Conservation (phyloP, 768 basidiomycete species). For the Lenzites betulinus region DNA sequence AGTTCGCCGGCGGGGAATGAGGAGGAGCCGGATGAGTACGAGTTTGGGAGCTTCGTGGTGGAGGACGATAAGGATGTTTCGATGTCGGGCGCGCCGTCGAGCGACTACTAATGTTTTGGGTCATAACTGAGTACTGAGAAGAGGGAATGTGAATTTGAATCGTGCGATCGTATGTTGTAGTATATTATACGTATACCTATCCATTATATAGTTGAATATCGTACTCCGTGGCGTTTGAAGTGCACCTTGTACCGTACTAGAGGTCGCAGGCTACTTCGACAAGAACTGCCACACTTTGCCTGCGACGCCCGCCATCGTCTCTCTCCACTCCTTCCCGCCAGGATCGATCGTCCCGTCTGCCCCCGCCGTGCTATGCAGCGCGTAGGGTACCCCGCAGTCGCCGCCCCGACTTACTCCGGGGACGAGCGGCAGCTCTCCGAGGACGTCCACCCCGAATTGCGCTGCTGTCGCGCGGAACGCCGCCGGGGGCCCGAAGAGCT, state of each 20-base stretch:
- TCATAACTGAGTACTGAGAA: neutral
- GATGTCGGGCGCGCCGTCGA: conserved; percentile 26
- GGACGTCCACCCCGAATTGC: conserved; percentile 58
- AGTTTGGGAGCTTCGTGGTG: conserved; percentile 78
- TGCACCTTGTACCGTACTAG: neutral
- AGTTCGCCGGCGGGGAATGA: conserved; percentile 59
- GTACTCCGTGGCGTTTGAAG: neutral
- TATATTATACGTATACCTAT: neutral
- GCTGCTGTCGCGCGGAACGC: conserved; percentile 61
- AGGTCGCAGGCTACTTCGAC: neutral
- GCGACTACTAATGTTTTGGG: conserved; percentile 2
- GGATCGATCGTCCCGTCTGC: neutral
- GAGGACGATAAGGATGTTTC: conserved; percentile 73
- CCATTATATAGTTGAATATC: neutral
- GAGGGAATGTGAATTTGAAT: neutral
- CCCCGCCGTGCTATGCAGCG: conserved; percentile 22
- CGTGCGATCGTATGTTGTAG: neutral
- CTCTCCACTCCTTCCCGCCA: conserved; percentile 26
- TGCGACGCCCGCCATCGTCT: conserved; percentile 34
- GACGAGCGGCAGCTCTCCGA: conserved; percentile 84
- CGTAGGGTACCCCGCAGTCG: conserved; percentile 66
- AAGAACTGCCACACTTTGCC: conserved; percentile 33
- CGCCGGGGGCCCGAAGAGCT: conserved; percentile 71
- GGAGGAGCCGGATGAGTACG: conserved; percentile 64
- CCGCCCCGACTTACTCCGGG: conserved; percentile 71